A percentile compares a stretch with the other conserved stretches of the same genome.
phyloP scores from a whole-genome alignment of 306 rosid species.

The Acacia confusa region DNA sequence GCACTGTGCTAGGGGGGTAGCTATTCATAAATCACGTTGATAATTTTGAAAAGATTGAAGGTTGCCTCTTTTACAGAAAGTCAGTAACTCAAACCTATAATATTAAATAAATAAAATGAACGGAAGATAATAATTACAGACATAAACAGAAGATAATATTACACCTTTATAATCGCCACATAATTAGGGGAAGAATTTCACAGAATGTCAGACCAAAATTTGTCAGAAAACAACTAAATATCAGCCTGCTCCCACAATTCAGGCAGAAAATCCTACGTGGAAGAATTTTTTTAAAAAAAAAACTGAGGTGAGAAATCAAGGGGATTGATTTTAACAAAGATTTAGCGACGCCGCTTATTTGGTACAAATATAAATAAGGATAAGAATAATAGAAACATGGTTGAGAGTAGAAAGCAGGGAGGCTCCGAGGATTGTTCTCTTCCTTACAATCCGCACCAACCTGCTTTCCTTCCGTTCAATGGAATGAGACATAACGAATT shows the following conservation, averaged over 20 bases:
- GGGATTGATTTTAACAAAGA: background rate
- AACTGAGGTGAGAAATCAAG: background rate
- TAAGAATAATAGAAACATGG: background rate
- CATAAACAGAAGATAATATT: background rate
- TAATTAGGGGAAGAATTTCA: background rate
- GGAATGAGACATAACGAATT: slow-evolving; percentile 16
- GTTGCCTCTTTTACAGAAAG: background rate
- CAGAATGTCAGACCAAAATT: slow-evolving; percentile 16
- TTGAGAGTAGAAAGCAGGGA: slow-evolving; percentile 6
- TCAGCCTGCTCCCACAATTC: background rate
- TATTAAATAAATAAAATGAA: background rate
- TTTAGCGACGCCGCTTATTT: background rate
- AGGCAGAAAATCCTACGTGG: slow-evolving; percentile 24
- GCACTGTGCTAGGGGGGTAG: background rate
- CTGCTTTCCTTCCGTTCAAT: slow-evolving; percentile 10
- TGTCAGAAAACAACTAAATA: slow-evolving; percentile 3
- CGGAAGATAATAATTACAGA: background rate
- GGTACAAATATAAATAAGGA: background rate
- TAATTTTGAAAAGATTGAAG: background rate
- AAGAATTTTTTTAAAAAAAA: background rate
- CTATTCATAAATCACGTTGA: background rate
- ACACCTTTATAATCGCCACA: background rate
- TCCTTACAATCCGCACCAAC: slow-evolving; percentile 63
- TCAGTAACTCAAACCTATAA: background rate
- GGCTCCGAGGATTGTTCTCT: slow-evolving; percentile 66